Base-by-base conservation (phyloP, 2,329 filamentous ascomycete species). In the Colletotrichum limetticola region DNA sequence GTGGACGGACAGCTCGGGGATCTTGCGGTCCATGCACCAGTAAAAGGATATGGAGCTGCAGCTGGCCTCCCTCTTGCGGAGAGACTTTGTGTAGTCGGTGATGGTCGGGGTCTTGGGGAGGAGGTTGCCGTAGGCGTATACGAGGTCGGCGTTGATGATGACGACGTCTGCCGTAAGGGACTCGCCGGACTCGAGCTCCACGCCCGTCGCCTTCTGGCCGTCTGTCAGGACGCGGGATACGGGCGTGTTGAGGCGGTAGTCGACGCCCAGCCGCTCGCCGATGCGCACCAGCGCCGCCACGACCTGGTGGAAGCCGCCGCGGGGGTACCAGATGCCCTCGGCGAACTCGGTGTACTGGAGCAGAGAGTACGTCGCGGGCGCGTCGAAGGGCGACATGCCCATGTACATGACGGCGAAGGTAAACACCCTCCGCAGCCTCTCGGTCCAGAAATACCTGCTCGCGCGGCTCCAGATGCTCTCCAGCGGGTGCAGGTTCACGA, bases 361-460 rank as follows among this genome's bases (percentile, higher is more conserved):
- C 72, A 95, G 80, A 61, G 88, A 91, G 82, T 95, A 95, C 2
- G 93, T 94, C 4, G 91, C 92, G 0, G 93, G 93, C 0, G 93
- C 92, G 78, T 94, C 91, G 78, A 93, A 95, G 0, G 93, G 93
- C 67, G 87, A 91, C 93, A 95, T 95, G 0, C 93, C 93, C 91
- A 95, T 93, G 78, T 95, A 95, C 93, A 95, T 95, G 76, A 91
- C 94, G 26, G 90, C 92, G 81, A 95, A 95, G 0, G 93, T 94
- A 75, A 95, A 95, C 0, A 93, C 92, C 30, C 92, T 83, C 73
- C 93, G 85, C 77, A 95, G 78, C 70, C 92, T 85, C 78, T 94
- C 92, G 0, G 91, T 92, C 85, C 85, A 88, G 80, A 95, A 95
- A 77, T 94, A 94, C 74, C 86, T 87, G 30, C 88, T 85, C 3